These are phyloP conservation scores for Hypoxylon rubiginosum DNA, from an alignment of 2,329 filamentous ascomycete genomes.

Conservation along the genomic window DNA sequence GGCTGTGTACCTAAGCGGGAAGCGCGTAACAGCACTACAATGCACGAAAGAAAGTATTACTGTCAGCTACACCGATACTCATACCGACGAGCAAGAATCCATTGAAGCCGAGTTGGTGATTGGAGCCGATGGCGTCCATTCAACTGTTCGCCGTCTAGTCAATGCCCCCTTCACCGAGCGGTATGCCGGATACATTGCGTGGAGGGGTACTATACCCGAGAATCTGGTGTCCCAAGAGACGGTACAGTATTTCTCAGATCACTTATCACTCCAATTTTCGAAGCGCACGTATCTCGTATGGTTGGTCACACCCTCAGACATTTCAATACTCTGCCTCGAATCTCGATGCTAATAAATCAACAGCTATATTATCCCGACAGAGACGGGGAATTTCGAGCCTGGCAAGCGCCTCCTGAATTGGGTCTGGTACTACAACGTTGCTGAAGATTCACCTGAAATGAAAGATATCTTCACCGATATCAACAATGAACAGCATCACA, in stretches of 20 bases:
- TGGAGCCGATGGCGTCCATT: slow-evolving; percentile 52
- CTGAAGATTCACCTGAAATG: slow-evolving; percentile 55
- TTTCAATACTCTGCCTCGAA: too few species aligned
- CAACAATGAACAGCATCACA: slow-evolving; percentile 55
- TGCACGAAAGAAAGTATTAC: slow-evolving; percentile 31
- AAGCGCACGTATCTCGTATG: slow-evolving; percentile 43
- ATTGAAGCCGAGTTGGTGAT: slow-evolving; percentile 54
- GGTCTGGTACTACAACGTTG: slow-evolving; percentile 61
- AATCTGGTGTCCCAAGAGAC: slow-evolving; percentile 39
- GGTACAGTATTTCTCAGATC: slow-evolving; percentile 38
- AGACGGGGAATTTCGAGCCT: slow-evolving; percentile 54
- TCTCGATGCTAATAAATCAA: too few species aligned
- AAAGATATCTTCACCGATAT: slow-evolving; percentile 60
- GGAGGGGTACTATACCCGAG: slow-evolving; percentile 47
- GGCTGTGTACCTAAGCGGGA: slow-evolving; percentile 43
- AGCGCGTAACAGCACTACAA: slow-evolving; percentile 39
- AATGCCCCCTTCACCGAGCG: slow-evolving; percentile 32
- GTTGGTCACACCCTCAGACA: too few species aligned
- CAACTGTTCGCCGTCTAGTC: slow-evolving; percentile 48
- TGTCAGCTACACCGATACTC: slow-evolving; percentile 42
- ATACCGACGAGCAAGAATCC: slow-evolving; percentile 44
- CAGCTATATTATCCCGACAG: slow-evolving; percentile 60
- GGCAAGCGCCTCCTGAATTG: slow-evolving; percentile 61
- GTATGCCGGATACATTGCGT: slow-evolving; percentile 50
- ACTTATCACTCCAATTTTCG: slow-evolving; percentile 30